Conservation (phyloP, 768 basidiomycete species). For the Austroboletus eburneus region DNA sequence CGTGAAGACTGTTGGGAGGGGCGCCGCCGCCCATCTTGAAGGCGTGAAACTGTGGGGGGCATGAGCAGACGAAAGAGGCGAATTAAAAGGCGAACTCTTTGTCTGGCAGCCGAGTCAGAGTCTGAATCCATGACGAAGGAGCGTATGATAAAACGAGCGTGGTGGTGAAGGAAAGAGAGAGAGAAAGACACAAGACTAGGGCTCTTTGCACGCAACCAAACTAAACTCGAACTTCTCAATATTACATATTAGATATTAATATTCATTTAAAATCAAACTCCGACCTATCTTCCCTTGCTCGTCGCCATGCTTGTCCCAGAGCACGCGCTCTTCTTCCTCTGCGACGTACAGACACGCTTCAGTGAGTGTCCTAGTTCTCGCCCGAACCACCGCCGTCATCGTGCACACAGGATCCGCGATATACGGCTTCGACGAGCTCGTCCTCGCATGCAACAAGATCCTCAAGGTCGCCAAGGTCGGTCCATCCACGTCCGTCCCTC, state of each 20-base stretch:
- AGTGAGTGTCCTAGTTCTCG: constrained; percentile 38
- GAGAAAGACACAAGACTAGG: not conserved
- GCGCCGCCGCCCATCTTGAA: constrained; percentile 58
- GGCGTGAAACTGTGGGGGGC: constrained; percentile 53
- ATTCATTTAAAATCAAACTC: constrained; percentile 9
- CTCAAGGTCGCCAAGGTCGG: constrained; percentile 67
- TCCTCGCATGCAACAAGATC: constrained; percentile 70
- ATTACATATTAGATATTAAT: too few relatives aligned
- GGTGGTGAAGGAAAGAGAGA: constrained; percentile 29
- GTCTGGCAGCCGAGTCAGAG: constrained; percentile 35
- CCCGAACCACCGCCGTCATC: not conserved
- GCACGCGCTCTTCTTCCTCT: constrained; percentile 64
- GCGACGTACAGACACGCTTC: constrained; percentile 80
- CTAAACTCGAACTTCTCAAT: too few relatives aligned
- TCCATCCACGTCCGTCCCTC: not conserved
- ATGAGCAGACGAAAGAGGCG: not conserved
- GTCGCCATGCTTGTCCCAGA: constrained; percentile 33
- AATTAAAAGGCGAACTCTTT: constrained; percentile 33
- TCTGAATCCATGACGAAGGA: constrained; percentile 39
- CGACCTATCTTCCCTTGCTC: constrained; percentile 10
- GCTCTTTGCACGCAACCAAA: too few relatives aligned
- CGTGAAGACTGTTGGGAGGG: constrained; percentile 36
- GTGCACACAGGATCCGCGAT: constrained; percentile 47
- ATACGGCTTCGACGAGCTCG: constrained; percentile 66
- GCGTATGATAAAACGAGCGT: constrained; percentile 15